phyloP scores from a whole-genome alignment of 176 grass and related monocot species.

The Puccinellia tenuiflora region DNA sequence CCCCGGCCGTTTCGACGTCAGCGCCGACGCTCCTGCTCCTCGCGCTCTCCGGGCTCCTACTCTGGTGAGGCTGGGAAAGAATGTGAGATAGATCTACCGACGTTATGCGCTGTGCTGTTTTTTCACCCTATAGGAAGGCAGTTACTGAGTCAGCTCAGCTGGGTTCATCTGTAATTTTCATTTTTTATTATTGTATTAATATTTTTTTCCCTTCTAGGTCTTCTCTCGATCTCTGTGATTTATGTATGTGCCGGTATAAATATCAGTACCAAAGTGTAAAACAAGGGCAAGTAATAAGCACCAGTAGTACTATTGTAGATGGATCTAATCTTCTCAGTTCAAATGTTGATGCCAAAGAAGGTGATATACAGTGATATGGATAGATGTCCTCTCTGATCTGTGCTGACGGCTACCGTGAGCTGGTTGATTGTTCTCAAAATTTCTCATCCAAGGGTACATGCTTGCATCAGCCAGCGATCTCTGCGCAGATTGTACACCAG shows the following conservation, averaged over 20 bases:
- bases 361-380: not conserved
- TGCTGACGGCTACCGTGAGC: not conserved
- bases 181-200: not conserved
- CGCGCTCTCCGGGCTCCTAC: not conserved
- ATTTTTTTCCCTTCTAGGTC: not conserved
- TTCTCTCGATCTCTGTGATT: slow-evolving; percentile 2
- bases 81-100: slow-evolving; percentile 21
- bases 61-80: not conserved
- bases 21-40: not conserved
- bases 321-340: not conserved
- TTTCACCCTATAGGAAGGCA: not conserved
- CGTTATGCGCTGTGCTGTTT: not conserved
- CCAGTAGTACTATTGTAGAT: not conserved
- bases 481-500: not conserved
- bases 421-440: not conserved
- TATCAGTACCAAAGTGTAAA: not conserved
- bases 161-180: slow-evolving; percentile 2
- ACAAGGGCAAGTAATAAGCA: not conserved
- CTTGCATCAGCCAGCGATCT: not conserved
- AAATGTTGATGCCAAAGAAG: not conserved
- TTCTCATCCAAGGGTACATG: not conserved
- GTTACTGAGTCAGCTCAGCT: not conserved
- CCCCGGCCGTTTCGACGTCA: not conserved
- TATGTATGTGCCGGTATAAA: not conserved
- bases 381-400: not conserved